Conservation (phyloP, 257 asterid genomes). For the Handroanthus guayacan region DNA sequence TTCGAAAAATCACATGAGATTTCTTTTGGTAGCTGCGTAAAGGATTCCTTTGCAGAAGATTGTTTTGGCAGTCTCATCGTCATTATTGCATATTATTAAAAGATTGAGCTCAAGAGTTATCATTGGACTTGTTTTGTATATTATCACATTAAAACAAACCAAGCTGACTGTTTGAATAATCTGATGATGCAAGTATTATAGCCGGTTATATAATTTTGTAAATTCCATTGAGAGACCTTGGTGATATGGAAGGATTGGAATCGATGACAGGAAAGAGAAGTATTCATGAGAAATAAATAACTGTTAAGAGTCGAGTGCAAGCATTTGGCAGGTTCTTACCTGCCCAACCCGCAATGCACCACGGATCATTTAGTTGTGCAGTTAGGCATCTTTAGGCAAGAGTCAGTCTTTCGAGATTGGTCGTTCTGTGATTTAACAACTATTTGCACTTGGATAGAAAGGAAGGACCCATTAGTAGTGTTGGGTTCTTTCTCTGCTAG, state of each 20-base stretch:
- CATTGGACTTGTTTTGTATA: background rate
- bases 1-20: conserved; percentile 9
- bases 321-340: too few relatives aligned
- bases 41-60: background rate
- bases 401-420: background rate
- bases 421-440: background rate
- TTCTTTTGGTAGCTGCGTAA: background rate
- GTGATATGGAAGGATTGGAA: conserved; percentile 11
- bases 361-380: background rate
- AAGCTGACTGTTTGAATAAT: conserved; percentile 2
- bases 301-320: too few relatives aligned
- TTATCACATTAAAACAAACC: background rate
- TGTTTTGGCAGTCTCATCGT: background rate
- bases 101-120: conserved; percentile 3
- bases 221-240: conserved; percentile 6
- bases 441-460: background rate
- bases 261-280: conserved; percentile 13
- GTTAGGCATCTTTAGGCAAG: background rate
- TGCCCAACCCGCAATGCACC: background rate
- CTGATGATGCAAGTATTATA: conserved; percentile 16
- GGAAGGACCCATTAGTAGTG: conserved; percentile 2
- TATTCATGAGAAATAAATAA: background rate
- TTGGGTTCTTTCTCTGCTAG: background rate
- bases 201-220: conserved; percentile 14
- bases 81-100: background rate